Evolutionary conservation across 306 rosid species (phyloP).

Genomic region (Cyclanthera cordifolia): DNA sequence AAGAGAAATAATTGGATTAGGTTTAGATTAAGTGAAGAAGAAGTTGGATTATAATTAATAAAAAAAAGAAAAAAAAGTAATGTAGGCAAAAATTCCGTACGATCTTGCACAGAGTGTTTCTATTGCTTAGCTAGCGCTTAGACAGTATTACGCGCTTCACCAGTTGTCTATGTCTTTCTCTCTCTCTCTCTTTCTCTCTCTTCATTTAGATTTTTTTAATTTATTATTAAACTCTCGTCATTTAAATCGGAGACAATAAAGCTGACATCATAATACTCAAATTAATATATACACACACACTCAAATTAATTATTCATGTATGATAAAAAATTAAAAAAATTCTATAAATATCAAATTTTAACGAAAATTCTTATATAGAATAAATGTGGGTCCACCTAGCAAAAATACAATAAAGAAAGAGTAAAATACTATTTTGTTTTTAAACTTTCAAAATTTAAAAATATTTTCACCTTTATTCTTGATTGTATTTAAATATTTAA

Average conservation of each 20-base stretch:
- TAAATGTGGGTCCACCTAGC: too few species aligned
- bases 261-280: neutral
- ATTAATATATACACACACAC: neutral
- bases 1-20: constrained; percentile 9
- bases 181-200: constrained; percentile 1
- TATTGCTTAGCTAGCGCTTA: neutral
- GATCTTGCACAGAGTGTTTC: neutral
- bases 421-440: too few species aligned
- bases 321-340: too few species aligned
- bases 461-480: too few species aligned
- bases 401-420: too few species aligned
- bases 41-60: neutral
- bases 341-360: too few species aligned
- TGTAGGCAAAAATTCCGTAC: neutral
- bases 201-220: constrained; percentile 2
- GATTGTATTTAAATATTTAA: too few species aligned
- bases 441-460: too few species aligned
- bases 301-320: too few species aligned
- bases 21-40: neutral
- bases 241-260: too few species aligned
- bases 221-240: too few species aligned
- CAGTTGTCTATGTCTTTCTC: constrained; percentile 10
- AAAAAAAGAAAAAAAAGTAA: neutral
- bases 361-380: too few species aligned
- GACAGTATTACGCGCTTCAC: constrained; percentile 13